Conservation (phyloP, 257 asterid species). For the Gentiana straminea region DNA sequence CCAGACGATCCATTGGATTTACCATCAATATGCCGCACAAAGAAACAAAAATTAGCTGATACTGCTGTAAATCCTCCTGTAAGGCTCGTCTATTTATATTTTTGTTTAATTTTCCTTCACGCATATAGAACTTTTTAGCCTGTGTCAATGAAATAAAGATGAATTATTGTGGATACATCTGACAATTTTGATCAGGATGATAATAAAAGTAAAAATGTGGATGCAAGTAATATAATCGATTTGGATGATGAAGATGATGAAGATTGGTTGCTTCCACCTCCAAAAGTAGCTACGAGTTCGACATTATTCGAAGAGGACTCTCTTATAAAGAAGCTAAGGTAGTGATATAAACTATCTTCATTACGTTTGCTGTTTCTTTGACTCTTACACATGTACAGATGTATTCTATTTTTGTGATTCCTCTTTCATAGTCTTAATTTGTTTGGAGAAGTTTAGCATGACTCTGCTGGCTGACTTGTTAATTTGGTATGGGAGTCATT, state of each 20-base stretch:
- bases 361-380: too few relatives aligned
- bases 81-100: not conserved
- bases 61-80: slow-evolving; percentile 27
- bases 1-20: slow-evolving; percentile 58
- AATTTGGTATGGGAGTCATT: not conserved
- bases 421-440: not conserved
- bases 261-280: slow-evolving; percentile 91
- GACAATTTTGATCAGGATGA: slow-evolving; percentile 25
- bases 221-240: slow-evolving; percentile 23
- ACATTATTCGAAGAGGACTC: slow-evolving; percentile 38
- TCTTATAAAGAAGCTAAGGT: slow-evolving; percentile 83
- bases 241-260: slow-evolving; percentile 49
- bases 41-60: slow-evolving; percentile 36
- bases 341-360: not conserved
- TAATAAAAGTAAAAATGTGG: slow-evolving; percentile 26
- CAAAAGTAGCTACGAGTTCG: slow-evolving; percentile 22
- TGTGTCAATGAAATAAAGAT: not conserved
- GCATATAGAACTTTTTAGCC: slow-evolving; percentile 6
- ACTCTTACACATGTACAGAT: too few relatives aligned
- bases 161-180: slow-evolving; percentile 7
- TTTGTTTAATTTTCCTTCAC: slow-evolving; percentile 1
- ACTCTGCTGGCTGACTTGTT: not conserved
- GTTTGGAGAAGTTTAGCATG: not conserved
- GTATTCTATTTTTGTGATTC: not conserved
- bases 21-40: slow-evolving; percentile 29